phyloP scores from a whole-genome alignment of 2,329 filamentous ascomycete genomes.

The Pseudogymnoascus sp. region DNA sequence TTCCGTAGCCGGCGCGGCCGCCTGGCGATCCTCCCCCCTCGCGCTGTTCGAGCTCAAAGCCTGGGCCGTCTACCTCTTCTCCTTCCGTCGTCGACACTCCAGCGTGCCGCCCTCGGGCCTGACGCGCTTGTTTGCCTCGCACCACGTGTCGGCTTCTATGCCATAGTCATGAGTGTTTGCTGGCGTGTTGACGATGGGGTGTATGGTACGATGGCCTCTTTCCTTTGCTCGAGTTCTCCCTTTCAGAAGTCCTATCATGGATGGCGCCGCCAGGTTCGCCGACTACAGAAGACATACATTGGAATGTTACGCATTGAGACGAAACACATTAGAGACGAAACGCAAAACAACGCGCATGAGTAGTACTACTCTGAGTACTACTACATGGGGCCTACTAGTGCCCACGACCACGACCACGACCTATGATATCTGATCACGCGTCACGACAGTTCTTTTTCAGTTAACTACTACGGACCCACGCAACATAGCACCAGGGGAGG shows the following conservation, averaged over 20 bases:
- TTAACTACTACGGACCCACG: not conserved
- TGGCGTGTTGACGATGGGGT: not conserved
- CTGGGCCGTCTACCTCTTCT: conserved; percentile 26
- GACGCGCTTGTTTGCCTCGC: conserved; percentile 25
- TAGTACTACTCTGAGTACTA: not conserved
- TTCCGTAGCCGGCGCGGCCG: conserved; percentile 26
- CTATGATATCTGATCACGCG: conserved; percentile 4
- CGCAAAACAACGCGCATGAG: conserved; percentile 3
- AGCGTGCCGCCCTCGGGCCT: conserved; percentile 26
- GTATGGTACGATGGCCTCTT: not conserved
- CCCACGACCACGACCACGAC: conserved; percentile 4
- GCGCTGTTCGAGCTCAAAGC: conserved; percentile 25
- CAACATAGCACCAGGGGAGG: not conserved
- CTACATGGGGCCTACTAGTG: not conserved
- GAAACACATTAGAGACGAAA: not conserved
- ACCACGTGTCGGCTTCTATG: conserved; percentile 13
- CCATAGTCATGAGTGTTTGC: not conserved
- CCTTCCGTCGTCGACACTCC: conserved; percentile 24
- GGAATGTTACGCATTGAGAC: not conserved
- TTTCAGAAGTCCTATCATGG: conserved; percentile 3
- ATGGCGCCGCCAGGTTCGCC: not conserved
- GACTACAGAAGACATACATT: not conserved
- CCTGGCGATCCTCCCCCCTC: conserved; percentile 26
- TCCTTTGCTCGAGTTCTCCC: not conserved
- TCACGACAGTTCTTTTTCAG: conserved; percentile 2